phyloP scores from a whole-genome alignment of 2,329 filamentous ascomycete species.

The Ophiosphaerella narmari region DNA sequence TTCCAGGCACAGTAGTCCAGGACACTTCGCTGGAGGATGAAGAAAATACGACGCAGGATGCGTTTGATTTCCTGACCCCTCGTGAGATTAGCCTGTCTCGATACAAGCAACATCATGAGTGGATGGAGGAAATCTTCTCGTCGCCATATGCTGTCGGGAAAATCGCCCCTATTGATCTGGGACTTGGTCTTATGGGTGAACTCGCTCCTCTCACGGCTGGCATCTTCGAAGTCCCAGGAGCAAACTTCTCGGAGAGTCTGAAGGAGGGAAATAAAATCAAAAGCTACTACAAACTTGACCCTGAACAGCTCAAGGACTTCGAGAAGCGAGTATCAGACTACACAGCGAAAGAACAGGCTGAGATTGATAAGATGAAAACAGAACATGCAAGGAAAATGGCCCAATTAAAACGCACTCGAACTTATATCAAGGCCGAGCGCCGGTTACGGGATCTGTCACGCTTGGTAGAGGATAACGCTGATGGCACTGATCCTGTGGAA shows the following conservation, averaged over 20 bases:
- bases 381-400: constrained; percentile 77
- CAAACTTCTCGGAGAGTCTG: constrained; percentile 30
- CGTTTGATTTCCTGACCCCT: constrained; percentile 87
- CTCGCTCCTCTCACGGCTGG: constrained; percentile 80
- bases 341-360: constrained; percentile 72
- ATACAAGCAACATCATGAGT: constrained; percentile 95
- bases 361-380: constrained; percentile 83
- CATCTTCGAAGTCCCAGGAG: constrained; percentile 69
- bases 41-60: constrained; percentile 84
- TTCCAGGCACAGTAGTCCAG: constrained; percentile 24
- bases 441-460: constrained; percentile 71
- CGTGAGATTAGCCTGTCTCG: constrained; percentile 85
- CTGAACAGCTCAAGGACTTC: constrained; percentile 82
- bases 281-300: constrained; percentile 69
- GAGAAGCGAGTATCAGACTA: constrained; percentile 75
- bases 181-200: constrained; percentile 77
- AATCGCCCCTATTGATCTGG: constrained; percentile 85
- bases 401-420: constrained; percentile 71
- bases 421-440: constrained; percentile 75
- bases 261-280: constrained; percentile 47
- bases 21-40: constrained; percentile 75
- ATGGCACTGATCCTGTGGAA: constrained; percentile 60
- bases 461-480: constrained; percentile 25
- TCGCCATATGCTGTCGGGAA: constrained; percentile 86
- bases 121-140: constrained; percentile 97